Conservation (phyloP, 148 eudicot species). For the Chenopodium berlandieri region DNA sequence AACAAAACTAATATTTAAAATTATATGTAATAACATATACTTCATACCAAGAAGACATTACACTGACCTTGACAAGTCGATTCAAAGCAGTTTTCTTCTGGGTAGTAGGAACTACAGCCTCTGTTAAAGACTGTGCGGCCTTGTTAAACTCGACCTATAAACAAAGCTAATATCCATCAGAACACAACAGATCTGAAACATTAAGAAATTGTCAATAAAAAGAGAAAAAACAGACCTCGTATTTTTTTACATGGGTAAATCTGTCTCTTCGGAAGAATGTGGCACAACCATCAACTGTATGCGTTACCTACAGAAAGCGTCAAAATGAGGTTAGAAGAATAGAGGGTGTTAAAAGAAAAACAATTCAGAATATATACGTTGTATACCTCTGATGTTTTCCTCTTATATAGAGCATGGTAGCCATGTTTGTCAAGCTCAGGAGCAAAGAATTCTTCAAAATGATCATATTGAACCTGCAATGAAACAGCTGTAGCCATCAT, state of each 20-base stretch:
- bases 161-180: conserved; percentile 16
- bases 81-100: conserved; percentile 85
- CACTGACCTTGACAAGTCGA: conserved; percentile 79
- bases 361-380: not conserved
- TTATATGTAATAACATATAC: too few relatives aligned
- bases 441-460: conserved; percentile 87
- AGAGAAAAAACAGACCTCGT: conserved; percentile 57
- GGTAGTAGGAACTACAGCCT: conserved; percentile 75
- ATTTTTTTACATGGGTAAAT: conserved; percentile 95
- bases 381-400: conserved; percentile 89
- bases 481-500: conserved; percentile 30
- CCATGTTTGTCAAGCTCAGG: conserved; percentile 99
- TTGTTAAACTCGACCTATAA: conserved; percentile 93
- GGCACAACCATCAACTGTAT: conserved; percentile 90
- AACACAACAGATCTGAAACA: not conserved
- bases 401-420: conserved; percentile 85
- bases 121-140: conserved; percentile 98
- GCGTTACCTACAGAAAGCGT: conserved; percentile 50
- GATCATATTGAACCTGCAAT: conserved; percentile 90
- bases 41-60: not conserved
- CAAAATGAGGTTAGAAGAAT: not conserved
- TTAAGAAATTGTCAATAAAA: not conserved
- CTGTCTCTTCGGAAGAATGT: conserved; percentile 98
- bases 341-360: not conserved
- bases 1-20: not conserved